Evolutionary conservation across 257 asterid species (phyloP).

Genomic region (Verbascum thapsus): DNA sequence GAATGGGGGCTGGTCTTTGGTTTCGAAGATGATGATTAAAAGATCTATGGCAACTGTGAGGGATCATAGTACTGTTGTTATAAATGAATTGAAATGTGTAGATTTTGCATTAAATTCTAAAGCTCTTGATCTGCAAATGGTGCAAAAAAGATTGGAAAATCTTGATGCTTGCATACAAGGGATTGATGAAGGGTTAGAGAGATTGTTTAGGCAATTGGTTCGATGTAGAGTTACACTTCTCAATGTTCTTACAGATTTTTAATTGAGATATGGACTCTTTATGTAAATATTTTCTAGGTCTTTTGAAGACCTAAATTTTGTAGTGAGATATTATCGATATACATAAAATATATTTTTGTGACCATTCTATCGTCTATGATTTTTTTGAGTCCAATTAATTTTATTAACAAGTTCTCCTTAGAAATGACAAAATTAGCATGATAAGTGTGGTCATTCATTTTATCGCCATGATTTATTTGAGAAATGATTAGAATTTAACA

Average conservation of each 20-base stretch:
- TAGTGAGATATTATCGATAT: too few relatives aligned
- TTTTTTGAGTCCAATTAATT: too few relatives aligned
- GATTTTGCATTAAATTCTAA: slow-evolving; percentile 29
- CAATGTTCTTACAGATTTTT: slow-evolving; percentile 40
- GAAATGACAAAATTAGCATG: too few relatives aligned
- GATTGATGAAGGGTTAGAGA: slow-evolving; percentile 38
- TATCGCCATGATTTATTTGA: too few relatives aligned
- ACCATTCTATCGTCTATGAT: too few relatives aligned
- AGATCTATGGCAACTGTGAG: slow-evolving; percentile 20
- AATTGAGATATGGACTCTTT: slow-evolving; percentile 21
- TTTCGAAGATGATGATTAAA: slow-evolving; percentile 40
- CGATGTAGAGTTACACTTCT: slow-evolving; percentile 47
- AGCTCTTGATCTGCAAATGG: slow-evolving; percentile 31
- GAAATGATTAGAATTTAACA: too few relatives aligned
- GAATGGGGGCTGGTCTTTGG: slow-evolving; percentile 35
- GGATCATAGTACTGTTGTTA: neutral
- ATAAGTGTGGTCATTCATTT: too few relatives aligned
- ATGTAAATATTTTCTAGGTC: too few relatives aligned
- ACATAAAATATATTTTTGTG: too few relatives aligned
- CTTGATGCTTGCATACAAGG: slow-evolving; percentile 43
- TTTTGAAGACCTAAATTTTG: too few relatives aligned
- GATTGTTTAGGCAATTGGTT: slow-evolving; percentile 48
- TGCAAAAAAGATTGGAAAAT: slow-evolving; percentile 36
- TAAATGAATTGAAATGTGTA: slow-evolving; percentile 39
- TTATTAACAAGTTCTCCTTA: too few relatives aligned